Percentiles rank a stretch among this genome's conserved stretches.
phyloP scores from a whole-genome alignment of 768 basidiomycete species.

The Rhodocollybia butyracea region DNA sequence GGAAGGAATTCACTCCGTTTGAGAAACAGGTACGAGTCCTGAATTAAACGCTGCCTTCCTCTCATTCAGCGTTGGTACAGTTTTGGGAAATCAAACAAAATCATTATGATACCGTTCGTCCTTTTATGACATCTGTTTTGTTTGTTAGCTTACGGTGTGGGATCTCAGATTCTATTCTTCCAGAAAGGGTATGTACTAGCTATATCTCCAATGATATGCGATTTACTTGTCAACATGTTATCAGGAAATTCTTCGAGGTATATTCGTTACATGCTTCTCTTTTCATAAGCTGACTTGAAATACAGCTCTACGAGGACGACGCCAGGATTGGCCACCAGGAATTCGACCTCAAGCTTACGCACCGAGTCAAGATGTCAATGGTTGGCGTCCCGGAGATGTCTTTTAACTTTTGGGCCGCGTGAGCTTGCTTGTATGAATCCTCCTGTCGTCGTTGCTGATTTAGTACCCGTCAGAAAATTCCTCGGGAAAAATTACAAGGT shows the following conservation, averaged over 20 bases:
- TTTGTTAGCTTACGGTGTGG: background rate
- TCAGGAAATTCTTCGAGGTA: conserved; percentile 80
- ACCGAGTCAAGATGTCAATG: conserved; percentile 99
- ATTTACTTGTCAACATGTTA: background rate
- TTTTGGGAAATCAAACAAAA: conserved; percentile 83
- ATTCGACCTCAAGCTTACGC: conserved; percentile 90
- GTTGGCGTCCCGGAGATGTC: conserved; percentile 94
- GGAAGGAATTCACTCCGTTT: conserved; percentile 89
- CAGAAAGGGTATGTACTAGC: conserved; percentile 78
- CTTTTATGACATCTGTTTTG: background rate
- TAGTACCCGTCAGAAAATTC: conserved; percentile 55
- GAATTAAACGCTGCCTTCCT: background rate
- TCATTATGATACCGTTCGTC: conserved; percentile 85
- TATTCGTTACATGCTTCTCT: background rate
- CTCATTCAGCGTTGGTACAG: conserved; percentile 36
- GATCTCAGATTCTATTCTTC: conserved; percentile 79
- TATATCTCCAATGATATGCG: too few relatives aligned
- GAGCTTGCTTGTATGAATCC: conserved; percentile 25
- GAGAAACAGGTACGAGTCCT: conserved; percentile 69
- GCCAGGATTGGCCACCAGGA: conserved; percentile 90
- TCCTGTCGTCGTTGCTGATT: conserved; percentile 1
- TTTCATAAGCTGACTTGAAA: background rate
- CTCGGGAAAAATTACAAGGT: conserved; percentile 91
- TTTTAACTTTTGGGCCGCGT: conserved; percentile 93
- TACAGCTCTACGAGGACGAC: conserved; percentile 90